These are phyloP conservation scores for Populus tomentosa DNA, from an alignment of 441 rosid genomes.

Conservation along the genomic window DNA sequence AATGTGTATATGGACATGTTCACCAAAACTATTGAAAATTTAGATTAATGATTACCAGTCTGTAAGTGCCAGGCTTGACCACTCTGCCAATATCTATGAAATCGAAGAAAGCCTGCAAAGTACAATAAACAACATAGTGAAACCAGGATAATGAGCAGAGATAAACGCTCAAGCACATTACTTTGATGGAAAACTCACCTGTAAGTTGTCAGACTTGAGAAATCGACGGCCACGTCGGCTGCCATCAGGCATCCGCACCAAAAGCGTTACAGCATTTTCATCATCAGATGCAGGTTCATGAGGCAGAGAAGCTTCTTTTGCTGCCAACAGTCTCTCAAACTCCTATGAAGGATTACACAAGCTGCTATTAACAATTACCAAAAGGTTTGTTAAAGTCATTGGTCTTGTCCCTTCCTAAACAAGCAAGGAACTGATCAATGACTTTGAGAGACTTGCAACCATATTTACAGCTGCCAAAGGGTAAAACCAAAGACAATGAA, in stretches of 20 bases:
- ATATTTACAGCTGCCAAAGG: no score
- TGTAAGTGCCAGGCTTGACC: constrained; percentile 82
- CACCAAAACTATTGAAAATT: not conserved
- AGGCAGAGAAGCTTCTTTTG: constrained; percentile 91
- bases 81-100: constrained; percentile 84
- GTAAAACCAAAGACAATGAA: no score
- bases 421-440: not conserved
- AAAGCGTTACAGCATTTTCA: constrained; percentile 80
- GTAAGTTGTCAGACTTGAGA: constrained; percentile 69
- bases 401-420: not conserved
- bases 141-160: constrained; percentile 6
- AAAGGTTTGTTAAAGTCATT: not conserved
- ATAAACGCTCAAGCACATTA: not conserved
- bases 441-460: not conserved
- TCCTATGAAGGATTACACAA: constrained; percentile 35
- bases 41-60: constrained; percentile 54
- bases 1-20: not conserved
- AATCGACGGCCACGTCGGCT: constrained; percentile 86
- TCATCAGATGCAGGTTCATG: constrained; percentile 74
- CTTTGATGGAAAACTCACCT: constrained; percentile 39
- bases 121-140: constrained; percentile 10
- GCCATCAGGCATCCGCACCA: constrained; percentile 95
- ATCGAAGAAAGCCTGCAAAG: constrained; percentile 79
- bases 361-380: not conserved
- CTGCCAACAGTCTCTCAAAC: constrained; percentile 69